Base-by-base conservation (phyloP, 495 filamentous ascomycete genomes). In the Glarea lozoyensis region DNA sequence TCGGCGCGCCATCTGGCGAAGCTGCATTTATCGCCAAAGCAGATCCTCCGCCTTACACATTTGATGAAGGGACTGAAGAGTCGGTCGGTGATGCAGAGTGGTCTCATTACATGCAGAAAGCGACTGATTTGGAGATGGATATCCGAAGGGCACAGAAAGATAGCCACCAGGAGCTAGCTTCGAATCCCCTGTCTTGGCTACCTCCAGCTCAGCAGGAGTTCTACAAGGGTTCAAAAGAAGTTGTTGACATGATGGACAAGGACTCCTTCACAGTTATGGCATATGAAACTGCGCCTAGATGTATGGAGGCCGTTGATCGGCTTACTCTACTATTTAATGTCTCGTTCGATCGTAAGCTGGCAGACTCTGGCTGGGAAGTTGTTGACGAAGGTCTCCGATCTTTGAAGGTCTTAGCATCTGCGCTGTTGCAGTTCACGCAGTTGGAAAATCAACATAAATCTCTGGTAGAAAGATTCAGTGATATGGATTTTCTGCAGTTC, bases 261-360 rank as follows among this genome's bases (percentile, higher is more conserved):
- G 27, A 40, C 13, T 41, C 37, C 4, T 47, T 47, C 45, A 32
- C 37, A 3, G 31, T 24, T 4, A 47, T 47, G 45, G 45, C 45
- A 5, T 47, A 47, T 15, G 23, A 47, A 17, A 47, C 45, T 7
- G 45, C 45, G 1, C 37, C 37, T 24, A 35, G 30, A 22, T 40
- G 19, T 15, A 5, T 7, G 4, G 21, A 25, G 12, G 45, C 40
- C 2, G 21, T 47, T 19, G 23, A 30, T 3, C 37, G 45, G 15
- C 22, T 47, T 10, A 16, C 11, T 13, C 24, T 10, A 3, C 4
- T 41, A 2, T 16, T 47, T 6, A 2, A 17, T 10, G 17, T 22
- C 10, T 47, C 27, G 2, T 35, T 6, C 20, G 37, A 33, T 2
- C 7, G 15, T 9, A 32, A 39, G 19, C n/a, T 4, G 16, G 37